Percentiles rank a stretch among this genome's conserved stretches.
Conservation (phyloP, 768 basidiomycete genomes). For the Termitomyces eurrhizus region DNA sequence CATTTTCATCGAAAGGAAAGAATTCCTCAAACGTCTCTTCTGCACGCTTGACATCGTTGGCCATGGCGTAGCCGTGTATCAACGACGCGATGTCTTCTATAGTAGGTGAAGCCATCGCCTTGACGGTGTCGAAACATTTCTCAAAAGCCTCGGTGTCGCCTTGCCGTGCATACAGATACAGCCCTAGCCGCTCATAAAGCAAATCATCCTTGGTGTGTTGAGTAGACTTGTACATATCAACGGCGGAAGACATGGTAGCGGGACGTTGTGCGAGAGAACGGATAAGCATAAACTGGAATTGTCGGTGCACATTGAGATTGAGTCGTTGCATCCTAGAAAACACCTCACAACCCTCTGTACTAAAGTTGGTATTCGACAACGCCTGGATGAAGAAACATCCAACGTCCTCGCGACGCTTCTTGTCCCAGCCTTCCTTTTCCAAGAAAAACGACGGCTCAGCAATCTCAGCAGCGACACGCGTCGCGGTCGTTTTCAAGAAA, state of each 20-base stretch:
- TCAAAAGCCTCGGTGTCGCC: constrained; percentile 46
- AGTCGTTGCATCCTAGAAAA: constrained; percentile 34
- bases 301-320: constrained; percentile 23
- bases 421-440: constrained; percentile 21
- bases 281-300: constrained; percentile 32
- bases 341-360: constrained; percentile 37
- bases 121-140: constrained; percentile 36
- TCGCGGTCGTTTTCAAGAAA: constrained; percentile 14
- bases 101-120: constrained; percentile 22
- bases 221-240: constrained; percentile 17
- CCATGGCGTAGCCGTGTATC: constrained; percentile 53
- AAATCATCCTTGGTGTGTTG: neutral
- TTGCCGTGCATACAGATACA: constrained; percentile 48
- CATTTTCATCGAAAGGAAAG: constrained; percentile 38
- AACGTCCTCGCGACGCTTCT: constrained; percentile 23
- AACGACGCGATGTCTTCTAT: constrained; percentile 36
- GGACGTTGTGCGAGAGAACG: constrained; percentile 38
- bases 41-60: constrained; percentile 37
- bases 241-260: constrained; percentile 8
- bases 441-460: constrained; percentile 27
- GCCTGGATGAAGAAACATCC: constrained; percentile 40
- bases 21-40: constrained; percentile 49
- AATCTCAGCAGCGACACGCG: constrained; percentile 20
- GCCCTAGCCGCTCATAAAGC: constrained; percentile 36
- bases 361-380: constrained; percentile 27